phyloP scores from a whole-genome alignment of 768 basidiomycete genomes.

The Termitomyces sp. region DNA sequence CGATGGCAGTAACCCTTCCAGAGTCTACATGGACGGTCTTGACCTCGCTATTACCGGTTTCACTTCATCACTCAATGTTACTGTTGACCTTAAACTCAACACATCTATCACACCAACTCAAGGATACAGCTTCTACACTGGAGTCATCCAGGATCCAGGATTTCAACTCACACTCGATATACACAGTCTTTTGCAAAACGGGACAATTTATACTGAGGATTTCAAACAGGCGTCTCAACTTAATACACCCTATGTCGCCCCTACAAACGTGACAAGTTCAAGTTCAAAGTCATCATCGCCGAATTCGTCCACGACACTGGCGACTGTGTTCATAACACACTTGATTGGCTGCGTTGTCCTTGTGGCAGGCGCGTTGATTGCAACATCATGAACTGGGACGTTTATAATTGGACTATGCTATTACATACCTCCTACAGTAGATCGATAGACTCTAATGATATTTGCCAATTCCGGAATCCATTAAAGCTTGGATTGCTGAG shows the following conservation, averaged over 20 bases:
- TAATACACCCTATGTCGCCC: slow-evolving; percentile 18
- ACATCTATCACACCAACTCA: slow-evolving; percentile 15
- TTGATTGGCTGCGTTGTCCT: neutral
- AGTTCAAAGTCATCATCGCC: slow-evolving; percentile 7
- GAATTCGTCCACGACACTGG: slow-evolving; percentile 6
- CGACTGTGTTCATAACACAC: neutral
- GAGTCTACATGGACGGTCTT: slow-evolving; percentile 21
- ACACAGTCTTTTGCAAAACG: slow-evolving; percentile 16
- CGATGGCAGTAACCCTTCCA: slow-evolving; percentile 20
- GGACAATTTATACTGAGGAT: slow-evolving; percentile 23
- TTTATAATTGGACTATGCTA: neutral
- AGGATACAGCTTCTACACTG: slow-evolving; percentile 27
- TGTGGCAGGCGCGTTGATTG: neutral
- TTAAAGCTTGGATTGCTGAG: neutral
- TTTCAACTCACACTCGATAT: slow-evolving; percentile 26
- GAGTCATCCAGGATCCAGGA: slow-evolving; percentile 18
- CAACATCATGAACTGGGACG: neutral
- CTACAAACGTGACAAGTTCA: slow-evolving; percentile 15
- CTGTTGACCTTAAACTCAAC: slow-evolving; percentile 20
- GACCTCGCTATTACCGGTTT: slow-evolving; percentile 20
- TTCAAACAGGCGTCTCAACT: slow-evolving; percentile 21
- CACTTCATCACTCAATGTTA: slow-evolving; percentile 19
- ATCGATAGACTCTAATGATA: neutral
- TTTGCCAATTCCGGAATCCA: neutral
- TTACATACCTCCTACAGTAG: neutral